Percentiles rank a stretch among this genome's conserved stretches.
These are phyloP conservation scores for Termitomyces sp. DNA, from an alignment of 768 basidiomycete genomes.

Conservation along the genomic window DNA sequence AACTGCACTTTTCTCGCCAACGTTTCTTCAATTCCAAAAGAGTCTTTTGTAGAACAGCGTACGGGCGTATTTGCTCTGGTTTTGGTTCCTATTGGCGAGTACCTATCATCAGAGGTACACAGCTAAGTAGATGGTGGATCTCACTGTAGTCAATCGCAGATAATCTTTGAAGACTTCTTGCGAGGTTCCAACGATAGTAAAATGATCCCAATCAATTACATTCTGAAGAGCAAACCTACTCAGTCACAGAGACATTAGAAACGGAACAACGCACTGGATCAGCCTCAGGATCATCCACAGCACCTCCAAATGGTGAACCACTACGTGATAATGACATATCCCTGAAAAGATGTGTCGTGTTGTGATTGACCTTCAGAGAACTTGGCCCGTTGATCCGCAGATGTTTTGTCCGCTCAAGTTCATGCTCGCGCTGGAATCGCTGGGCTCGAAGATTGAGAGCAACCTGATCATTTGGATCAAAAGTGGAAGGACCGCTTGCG, in stretches of 20 bases:
- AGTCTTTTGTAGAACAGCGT: slow-evolving; percentile 77
- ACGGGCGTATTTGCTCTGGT: slow-evolving; percentile 90
- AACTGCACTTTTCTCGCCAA: slow-evolving; percentile 74
- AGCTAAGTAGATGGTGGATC: slow-evolving; percentile 11
- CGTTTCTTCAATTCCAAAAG: slow-evolving; percentile 80
- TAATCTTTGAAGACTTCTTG: slow-evolving; percentile 93
- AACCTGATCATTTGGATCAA: slow-evolving; percentile 61
- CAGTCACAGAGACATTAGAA: background rate
- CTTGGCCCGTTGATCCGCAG: slow-evolving; percentile 29
- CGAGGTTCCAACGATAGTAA: slow-evolving; percentile 92
- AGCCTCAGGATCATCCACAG: slow-evolving; percentile 64
- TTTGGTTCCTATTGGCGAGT: slow-evolving; percentile 75
- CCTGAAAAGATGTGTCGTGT: slow-evolving; percentile 50
- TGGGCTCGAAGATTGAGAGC: slow-evolving; percentile 74
- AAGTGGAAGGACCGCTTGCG: slow-evolving; percentile 17
- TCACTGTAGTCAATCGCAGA: slow-evolving; percentile 84
- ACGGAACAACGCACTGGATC: slow-evolving; percentile 50
- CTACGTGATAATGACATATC: slow-evolving; percentile 39
- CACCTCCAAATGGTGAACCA: slow-evolving; percentile 41
- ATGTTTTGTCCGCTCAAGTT: slow-evolving; percentile 69
- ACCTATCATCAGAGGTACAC: background rate
- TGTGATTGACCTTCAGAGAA: slow-evolving; percentile 39
- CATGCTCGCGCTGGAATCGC: slow-evolving; percentile 88
- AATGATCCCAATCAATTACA: slow-evolving; percentile 93
- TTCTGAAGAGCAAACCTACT: slow-evolving; percentile 47